Base-by-base conservation (phyloP, 805 yeast genomes). In the Ogataea parapolymorpha region DNA sequence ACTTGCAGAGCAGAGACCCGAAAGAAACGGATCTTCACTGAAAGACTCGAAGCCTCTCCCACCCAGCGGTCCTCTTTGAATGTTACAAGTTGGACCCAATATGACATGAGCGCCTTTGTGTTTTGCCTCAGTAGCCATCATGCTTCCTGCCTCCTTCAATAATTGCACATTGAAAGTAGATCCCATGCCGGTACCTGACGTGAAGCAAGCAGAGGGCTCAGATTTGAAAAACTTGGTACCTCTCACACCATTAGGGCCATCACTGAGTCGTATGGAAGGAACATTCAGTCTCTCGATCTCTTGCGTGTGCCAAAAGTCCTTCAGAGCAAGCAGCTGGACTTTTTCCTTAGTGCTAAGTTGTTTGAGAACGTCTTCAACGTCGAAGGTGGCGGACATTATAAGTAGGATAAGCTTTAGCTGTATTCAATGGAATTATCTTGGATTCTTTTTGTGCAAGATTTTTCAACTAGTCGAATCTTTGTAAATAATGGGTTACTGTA, bases 171-270 rank as follows among this genome's bases (percentile, higher is more conserved):
- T 66, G 59, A 66, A 72, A 8, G 75, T 68, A 7, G 76, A 49
- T 1, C 70, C 76, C 54, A 72, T 45, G 2, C 66, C 75, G 1
- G 77, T 71, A n/a, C 76, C 77, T 40, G 72, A 69, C 6, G 75
- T 67, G 53, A 71, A 68, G 46, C 75, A 70, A 41, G 70, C 70
- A 29, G 75, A 62, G 10, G 72, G 72, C 22, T 61, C 59, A 7
- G 68, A 58, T 36, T 66, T 58, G 51, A 70, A 67, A 42, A 70
- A 68, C 17, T 58, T 63, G 32, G 72, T 68, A 6, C 76, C 76
- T 46, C 77, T 59, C 41, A 72, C 55, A 41, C 77, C 77, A 49
- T 72, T 72, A 25, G 77, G 77, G 5, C 77, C 77, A 53, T 72
- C 77, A 23, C 55, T 47, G 14, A 65, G 48, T 38, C 74, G 53